Evolutionary conservation across 768 basidiomycete genomes (phyloP), one percentile per base, ranked within the genome.

Genomic region (Phaeotremella skinneri): DNA sequence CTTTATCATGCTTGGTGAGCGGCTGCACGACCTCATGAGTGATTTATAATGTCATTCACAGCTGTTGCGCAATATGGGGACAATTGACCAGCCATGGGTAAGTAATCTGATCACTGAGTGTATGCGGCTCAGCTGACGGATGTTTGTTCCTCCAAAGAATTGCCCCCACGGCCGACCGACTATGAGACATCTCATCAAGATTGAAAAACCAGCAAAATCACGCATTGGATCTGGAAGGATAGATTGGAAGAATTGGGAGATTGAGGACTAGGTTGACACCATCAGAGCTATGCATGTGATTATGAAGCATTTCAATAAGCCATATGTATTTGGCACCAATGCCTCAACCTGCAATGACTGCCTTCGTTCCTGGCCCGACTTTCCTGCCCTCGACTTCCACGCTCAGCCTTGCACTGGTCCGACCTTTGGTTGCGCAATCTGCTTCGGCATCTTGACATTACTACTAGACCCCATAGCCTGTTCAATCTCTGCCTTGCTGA

Each of bases 371-470:
- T 7, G 34, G 34, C 34, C 34, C 34, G 34, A 7, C 7, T 7
- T 37, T 37, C 34, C 34, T 17, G 34, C 34, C 34, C 17, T 37
- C n/a, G n/a, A n/a, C n/a, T n/a, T n/a, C n/a, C n/a, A n/a, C n/a
- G n/a, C n/a, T n/a, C n/a, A n/a, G n/a, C n/a, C n/a, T n/a, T n/a
- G 43, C 23, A 70, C 69, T 21, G 72, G 72, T 21, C 72, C 72
- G 0, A 74, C 69, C 52, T 64, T 71, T 0, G 72, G 69, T 56
- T 67, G 61, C 21, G 66, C 65, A 29, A 81, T 78, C n/a, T 80
- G 81, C 68, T 92, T 93, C n/a, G 91, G 91, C 90, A 94, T 90
- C 79, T 93, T 96, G 79, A 88, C 91, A 51, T 61, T 70, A 47
- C 67, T 67, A 49, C 67, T 67, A 32, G 61, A 57, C 5, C 64